phyloP scores from a whole-genome alignment of 495 filamentous ascomycete species.

The Aspergillus conjunctus region DNA sequence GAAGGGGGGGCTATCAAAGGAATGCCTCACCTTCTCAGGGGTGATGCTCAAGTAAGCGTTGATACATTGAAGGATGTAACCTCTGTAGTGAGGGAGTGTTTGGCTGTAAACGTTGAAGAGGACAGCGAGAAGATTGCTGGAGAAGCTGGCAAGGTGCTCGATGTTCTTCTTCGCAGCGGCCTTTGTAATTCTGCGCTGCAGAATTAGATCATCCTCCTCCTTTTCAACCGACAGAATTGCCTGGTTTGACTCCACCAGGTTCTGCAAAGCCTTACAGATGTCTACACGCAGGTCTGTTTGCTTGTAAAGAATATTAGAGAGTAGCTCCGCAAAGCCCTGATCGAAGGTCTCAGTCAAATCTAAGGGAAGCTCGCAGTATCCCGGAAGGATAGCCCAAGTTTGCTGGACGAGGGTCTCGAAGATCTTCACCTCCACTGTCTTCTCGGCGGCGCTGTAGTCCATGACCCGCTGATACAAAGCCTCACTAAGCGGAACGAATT shows the following conservation, averaged over 20 bases:
- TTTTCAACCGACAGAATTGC: conserved; percentile 62
- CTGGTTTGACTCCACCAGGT: conserved; percentile 88
- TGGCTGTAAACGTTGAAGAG: conserved; percentile 98
- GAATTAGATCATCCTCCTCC: conserved; percentile 67
- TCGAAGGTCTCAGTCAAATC: conserved; percentile 79
- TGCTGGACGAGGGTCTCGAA: conserved; percentile 96
- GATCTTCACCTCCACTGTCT: conserved; percentile 93
- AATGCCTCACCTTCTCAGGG: conserved; percentile 55
- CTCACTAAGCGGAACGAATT: conserved; percentile 88
- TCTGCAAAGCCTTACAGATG: conserved; percentile 81
- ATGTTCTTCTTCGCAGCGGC: conserved; percentile 74
- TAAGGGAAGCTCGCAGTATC: conserved; percentile 88
- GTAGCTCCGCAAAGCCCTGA: conserved; percentile 84
- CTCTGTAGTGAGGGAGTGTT: conserved; percentile 88
- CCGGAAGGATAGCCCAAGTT: conserved; percentile 92
- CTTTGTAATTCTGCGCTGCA: conserved; percentile 74
- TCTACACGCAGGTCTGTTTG: conserved; percentile 85
- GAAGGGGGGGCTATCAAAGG: background rate
- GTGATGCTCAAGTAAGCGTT: conserved; percentile 92
- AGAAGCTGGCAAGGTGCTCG: conserved; percentile 71
- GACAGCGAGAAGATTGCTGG: conserved; percentile 87
- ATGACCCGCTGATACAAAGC: conserved; percentile 85
- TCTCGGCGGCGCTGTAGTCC: conserved; percentile 74
- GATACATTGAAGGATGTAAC: conserved; percentile 87
- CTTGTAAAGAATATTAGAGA: conserved; percentile 89